Base-by-base conservation (phyloP, 129 eudicot genomes). In the Escallonia rubra region DNA sequence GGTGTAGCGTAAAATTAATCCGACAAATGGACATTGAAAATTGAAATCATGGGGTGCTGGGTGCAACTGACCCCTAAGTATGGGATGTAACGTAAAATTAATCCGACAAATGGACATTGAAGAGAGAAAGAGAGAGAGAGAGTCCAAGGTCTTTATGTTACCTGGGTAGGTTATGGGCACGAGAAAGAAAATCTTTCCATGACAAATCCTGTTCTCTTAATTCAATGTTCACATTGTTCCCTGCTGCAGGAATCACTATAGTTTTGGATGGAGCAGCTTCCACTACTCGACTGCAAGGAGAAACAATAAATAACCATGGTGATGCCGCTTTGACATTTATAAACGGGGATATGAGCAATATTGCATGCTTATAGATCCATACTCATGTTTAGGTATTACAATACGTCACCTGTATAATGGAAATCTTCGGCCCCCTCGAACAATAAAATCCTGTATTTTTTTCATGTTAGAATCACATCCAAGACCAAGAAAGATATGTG, bases 391-490 rank as follows among this genome's bases (percentile, higher is more conserved):
- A 55, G 40, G 68, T 52, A 41, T 69, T 80, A 23, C 34, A 23
- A 1, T 23, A 23, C 34, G 34, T 23, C 34, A 92, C 98, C 96
- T 92, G 90, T 94, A 94, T 65, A 94, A 85, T 56, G 99, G 96
- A 81, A 86, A 76, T 67, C 76, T 85, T 58, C 85, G 83, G 74
- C 85, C 90, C 67, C 99, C 99, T 80, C 99, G 79, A 66, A 89
- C 66, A 5, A 94, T 85, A 57, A 70, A 84, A 80, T 94, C 99
- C 94, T 83, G 82, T 69, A 76, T 54, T 64, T 57, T 23, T 10
- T 13, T 4, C 39, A 66, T 50, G 67, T 43, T 61, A 62, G 63
- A 65, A 41, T 14, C 7, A 14, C 49, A 47, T 41, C 58, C n/a
- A 11, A 65, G 57, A 50, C 42, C 12, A 75, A 59, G 23, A 43